These are phyloP conservation scores for Boletus tylopilopsis DNA, from an alignment of 768 basidiomycete genomes.

Conservation along the genomic window DNA sequence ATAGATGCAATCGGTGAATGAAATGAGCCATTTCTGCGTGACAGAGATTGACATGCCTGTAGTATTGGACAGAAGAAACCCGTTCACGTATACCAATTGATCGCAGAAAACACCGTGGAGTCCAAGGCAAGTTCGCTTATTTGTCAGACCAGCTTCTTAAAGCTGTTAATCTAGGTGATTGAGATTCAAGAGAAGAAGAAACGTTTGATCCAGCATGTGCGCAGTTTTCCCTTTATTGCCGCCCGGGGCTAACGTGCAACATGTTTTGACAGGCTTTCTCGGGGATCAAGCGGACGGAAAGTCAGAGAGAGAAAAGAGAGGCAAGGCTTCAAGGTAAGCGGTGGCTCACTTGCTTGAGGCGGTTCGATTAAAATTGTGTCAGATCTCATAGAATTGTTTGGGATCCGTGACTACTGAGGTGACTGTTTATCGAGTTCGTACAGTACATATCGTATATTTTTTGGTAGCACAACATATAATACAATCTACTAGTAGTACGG, in stretches of 20 bases:
- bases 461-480: slow-evolving; percentile 8
- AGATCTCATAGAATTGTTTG: slow-evolving; percentile 64
- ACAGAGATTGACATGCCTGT: slow-evolving; percentile 2
- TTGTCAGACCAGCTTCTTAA: neutral
- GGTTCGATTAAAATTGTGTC: neutral
- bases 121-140: slow-evolving; percentile 52
- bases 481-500: neutral
- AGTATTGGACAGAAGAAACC: slow-evolving; percentile 79
- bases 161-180: slow-evolving; percentile 47
- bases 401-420: slow-evolving; percentile 31
- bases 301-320: slow-evolving; percentile 70
- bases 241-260: neutral
- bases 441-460: slow-evolving; percentile 15
- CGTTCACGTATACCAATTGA: slow-evolving; percentile 86
- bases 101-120: slow-evolving; percentile 87
- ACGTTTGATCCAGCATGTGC: slow-evolving; percentile 67
- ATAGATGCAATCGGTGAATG: slow-evolving; percentile 65
- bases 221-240: neutral
- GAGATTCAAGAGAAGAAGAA: slow-evolving; percentile 89
- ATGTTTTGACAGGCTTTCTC: slow-evolving; percentile 68
- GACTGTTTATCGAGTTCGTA: neutral
- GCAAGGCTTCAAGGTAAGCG: slow-evolving; percentile 72
- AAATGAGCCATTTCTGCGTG: neutral
- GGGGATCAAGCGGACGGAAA: slow-evolving; percentile 73
- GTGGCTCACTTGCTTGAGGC: neutral